Conservation (phyloP, 2,329 filamentous ascomycete genomes). For the Lasiodiplodia sp. region DNA sequence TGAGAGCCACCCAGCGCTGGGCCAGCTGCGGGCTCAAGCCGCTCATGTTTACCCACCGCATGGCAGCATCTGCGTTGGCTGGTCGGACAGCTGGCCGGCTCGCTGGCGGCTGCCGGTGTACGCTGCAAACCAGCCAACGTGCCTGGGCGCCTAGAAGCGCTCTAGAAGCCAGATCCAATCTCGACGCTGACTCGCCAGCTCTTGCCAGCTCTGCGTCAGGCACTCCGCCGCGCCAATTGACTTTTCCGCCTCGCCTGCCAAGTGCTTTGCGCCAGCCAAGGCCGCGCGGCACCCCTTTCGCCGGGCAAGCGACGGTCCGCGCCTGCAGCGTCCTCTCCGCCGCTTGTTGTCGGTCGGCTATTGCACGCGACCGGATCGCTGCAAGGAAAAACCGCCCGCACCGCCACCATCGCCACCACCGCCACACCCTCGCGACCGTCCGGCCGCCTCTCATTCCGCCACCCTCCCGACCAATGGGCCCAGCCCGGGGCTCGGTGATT, state of each 20-base stretch:
- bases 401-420: background rate
- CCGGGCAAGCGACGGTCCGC: constrained; percentile 8
- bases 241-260: constrained; percentile 25
- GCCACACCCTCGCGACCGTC: background rate
- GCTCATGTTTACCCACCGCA: constrained; percentile 20
- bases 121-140: background rate
- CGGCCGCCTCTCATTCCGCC: background rate
- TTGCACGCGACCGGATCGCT: background rate
- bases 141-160: constrained; percentile 13
- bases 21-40: constrained; percentile 17
- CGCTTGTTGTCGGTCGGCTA: background rate
- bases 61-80: constrained; percentile 13
- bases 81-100: background rate
- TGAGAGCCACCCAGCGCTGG: constrained; percentile 18
- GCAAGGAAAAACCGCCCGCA: background rate
- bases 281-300: constrained; percentile 27
- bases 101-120: background rate
- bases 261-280: constrained; percentile 16
- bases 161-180: constrained; percentile 20
- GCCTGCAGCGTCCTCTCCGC: background rate
- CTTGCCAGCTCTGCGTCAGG: constrained; percentile 16
- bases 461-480: background rate
- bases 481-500: background rate
- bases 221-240: constrained; percentile 25
- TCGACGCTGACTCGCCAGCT: constrained; percentile 21